Evolutionary conservation across 768 basidiomycete species (phyloP).

Genomic region (Hericium rajendrae): DNA sequence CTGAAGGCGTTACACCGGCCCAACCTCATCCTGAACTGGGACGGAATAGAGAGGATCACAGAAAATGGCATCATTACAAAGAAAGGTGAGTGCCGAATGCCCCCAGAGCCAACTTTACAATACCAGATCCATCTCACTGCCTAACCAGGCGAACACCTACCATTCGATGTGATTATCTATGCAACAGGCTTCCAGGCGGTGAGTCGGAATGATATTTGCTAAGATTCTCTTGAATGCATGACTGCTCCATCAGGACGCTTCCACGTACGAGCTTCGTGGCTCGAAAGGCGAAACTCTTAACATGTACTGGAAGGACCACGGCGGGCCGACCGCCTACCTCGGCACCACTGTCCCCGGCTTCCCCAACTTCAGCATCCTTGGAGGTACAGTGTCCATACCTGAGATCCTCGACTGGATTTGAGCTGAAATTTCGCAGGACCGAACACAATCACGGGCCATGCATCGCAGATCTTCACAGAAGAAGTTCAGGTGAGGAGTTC

Average conservation of each 20-base stretch:
- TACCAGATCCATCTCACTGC: too few species aligned
- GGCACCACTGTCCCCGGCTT: slow-evolving; percentile 26
- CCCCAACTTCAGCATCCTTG: slow-evolving; percentile 27
- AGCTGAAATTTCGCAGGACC: slow-evolving; percentile 7
- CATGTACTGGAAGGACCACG: slow-evolving; percentile 21
- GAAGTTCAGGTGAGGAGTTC: slow-evolving; percentile 11
- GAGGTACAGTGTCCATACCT: slow-evolving; percentile 15
- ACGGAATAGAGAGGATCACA: slow-evolving; percentile 13
- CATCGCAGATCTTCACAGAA: slow-evolving; percentile 14
- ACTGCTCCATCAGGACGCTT: too few species aligned
- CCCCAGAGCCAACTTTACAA: too few species aligned
- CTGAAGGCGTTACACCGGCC: slow-evolving; percentile 19
- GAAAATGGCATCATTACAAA: slow-evolving; percentile 18
- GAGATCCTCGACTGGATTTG: background rate
- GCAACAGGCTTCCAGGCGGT: slow-evolving; percentile 26
- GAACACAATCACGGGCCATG: slow-evolving; percentile 15
- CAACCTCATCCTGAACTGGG: slow-evolving; percentile 21
- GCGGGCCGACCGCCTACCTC: slow-evolving; percentile 25
- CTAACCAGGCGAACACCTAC: slow-evolving; percentile 17
- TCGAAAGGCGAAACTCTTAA: slow-evolving; percentile 15
- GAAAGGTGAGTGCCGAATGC: slow-evolving; percentile 10
- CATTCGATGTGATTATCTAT: slow-evolving; percentile 26
- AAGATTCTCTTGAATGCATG: too few species aligned
- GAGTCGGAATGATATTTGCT: background rate
- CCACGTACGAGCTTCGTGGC: slow-evolving; percentile 14